These are phyloP conservation scores for Didymella pomorum DNA, from an alignment of 2,329 filamentous ascomycete species.

Conservation along the genomic window DNA sequence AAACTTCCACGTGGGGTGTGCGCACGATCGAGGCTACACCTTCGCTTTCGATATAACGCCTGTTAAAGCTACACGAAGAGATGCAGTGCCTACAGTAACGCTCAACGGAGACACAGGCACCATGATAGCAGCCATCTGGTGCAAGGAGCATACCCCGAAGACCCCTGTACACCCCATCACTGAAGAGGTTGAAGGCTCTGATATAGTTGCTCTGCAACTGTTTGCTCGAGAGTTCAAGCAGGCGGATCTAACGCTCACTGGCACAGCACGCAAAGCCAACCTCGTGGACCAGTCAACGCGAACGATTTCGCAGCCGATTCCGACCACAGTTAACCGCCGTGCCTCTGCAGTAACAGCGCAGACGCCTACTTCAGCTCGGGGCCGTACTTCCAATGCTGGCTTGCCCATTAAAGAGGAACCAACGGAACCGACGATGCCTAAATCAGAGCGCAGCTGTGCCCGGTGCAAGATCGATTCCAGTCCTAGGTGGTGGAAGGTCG, in stretches of 20 bases:
- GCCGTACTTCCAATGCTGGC: conserved; percentile 47
- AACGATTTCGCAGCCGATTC: conserved; percentile 46
- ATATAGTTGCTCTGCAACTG: conserved; percentile 82
- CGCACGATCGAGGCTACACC: conserved; percentile 79
- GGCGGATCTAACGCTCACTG: conserved; percentile 87
- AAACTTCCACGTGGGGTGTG: conserved; percentile 87
- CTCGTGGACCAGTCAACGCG: conserved; percentile 72
- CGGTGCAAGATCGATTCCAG: conserved; percentile 70
- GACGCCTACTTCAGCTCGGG: conserved; percentile 46
- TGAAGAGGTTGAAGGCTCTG: conserved; percentile 74
- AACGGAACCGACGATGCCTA: conserved; percentile 40
- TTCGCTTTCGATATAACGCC: conserved; percentile 91
- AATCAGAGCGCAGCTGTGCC: conserved; percentile 51
- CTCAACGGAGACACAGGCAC: conserved; percentile 81
- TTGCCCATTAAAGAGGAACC: conserved; percentile 49
- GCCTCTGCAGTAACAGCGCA: conserved; percentile 50
- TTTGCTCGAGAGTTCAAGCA: conserved; percentile 93
- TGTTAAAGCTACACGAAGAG: conserved; percentile 86
- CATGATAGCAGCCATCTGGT: conserved; percentile 90
- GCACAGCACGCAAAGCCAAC: conserved; percentile 91
- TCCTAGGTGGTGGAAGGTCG: conserved; percentile 64
- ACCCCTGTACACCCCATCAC: conserved; percentile 79
- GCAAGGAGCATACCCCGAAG: conserved; percentile 82
- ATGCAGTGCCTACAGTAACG: conserved; percentile 80
- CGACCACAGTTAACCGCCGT: conserved; percentile 48